phyloP scores from a whole-genome alignment of 768 basidiomycete species.

The Podaxis sp. region DNA sequence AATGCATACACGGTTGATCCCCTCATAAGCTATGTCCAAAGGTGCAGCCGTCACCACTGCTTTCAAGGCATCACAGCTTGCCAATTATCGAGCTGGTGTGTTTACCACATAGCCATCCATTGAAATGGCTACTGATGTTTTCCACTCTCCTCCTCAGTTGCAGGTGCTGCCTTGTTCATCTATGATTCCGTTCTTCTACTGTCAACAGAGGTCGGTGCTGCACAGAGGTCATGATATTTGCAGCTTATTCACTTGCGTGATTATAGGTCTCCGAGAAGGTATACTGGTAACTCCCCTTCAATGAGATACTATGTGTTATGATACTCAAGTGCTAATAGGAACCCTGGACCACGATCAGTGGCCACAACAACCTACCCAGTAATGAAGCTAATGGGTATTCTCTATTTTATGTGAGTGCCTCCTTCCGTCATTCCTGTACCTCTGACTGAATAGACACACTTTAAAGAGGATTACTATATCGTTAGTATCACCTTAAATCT shows the following conservation, averaged over 20 bases:
- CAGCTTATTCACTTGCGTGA: background rate
- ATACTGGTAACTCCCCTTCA: background rate
- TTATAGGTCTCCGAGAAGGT: background rate
- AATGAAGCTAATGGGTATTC: background rate
- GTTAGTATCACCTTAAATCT: background rate
- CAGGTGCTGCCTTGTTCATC: background rate
- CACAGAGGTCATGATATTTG: background rate
- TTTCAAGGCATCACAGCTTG: background rate
- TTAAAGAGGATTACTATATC: background rate
- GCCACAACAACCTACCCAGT: background rate
- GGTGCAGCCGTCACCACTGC: background rate
- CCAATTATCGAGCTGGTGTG: background rate
- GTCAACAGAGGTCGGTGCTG: background rate
- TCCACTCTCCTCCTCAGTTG: background rate
- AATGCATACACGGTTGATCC: background rate
- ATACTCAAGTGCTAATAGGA: background rate
- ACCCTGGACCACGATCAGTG: background rate
- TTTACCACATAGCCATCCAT: background rate
- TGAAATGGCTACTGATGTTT: too few relatives aligned
- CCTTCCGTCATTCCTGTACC: background rate
- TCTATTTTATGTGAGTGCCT: background rate
- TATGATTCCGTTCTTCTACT: background rate
- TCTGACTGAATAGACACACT: background rate
- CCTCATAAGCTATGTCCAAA: background rate
- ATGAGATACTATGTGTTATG: background rate